These are phyloP conservation scores for Saccharomycopsis javanensis DNA, from an alignment of 805 yeast genomes.

Conservation along the genomic window DNA sequence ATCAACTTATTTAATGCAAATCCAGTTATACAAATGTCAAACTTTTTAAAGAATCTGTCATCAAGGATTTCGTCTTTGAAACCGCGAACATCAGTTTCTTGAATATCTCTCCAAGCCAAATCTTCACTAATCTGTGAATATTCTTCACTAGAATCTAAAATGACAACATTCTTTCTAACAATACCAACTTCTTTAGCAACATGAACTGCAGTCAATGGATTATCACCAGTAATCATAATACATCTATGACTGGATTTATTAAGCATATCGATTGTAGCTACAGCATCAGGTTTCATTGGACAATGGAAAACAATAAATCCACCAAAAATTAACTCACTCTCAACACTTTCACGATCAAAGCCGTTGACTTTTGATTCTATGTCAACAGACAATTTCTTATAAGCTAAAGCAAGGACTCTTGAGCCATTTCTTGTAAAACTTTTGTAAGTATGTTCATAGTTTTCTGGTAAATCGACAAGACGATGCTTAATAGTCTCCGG, in stretches of 20 bases:
- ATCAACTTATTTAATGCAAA: constrained; percentile 65
- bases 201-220: constrained; percentile 95
- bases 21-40: constrained; percentile 90
- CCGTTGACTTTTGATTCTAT: constrained; percentile 43
- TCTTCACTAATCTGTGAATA: constrained; percentile 38
- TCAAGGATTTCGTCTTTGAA: constrained; percentile 47
- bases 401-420: constrained; percentile 92
- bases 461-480: constrained; percentile 58
- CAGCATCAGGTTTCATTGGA: constrained; percentile 90
- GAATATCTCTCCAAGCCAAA: constrained; percentile 77
- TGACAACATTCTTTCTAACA: constrained; percentile 72
- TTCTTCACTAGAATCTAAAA: constrained; percentile 76
- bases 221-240: constrained; percentile 98
- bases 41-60: constrained; percentile 43
- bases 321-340: constrained; percentile 64
- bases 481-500: constrained; percentile 88
- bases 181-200: constrained; percentile 92
- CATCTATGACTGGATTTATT: constrained; percentile 93
- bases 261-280: constrained; percentile 81
- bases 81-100: constrained; percentile 63
- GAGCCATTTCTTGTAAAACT: constrained; percentile 92
- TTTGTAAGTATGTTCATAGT: constrained; percentile 79
- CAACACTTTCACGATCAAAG: constrained; percentile 67
- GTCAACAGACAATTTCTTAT: constrained; percentile 53
- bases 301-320: constrained; percentile 96